Evolutionary conservation across 495 filamentous ascomycete species (phyloP), one percentile per base, ranked within the genome.

Genomic region (Podospora pseudocomata): DNA sequence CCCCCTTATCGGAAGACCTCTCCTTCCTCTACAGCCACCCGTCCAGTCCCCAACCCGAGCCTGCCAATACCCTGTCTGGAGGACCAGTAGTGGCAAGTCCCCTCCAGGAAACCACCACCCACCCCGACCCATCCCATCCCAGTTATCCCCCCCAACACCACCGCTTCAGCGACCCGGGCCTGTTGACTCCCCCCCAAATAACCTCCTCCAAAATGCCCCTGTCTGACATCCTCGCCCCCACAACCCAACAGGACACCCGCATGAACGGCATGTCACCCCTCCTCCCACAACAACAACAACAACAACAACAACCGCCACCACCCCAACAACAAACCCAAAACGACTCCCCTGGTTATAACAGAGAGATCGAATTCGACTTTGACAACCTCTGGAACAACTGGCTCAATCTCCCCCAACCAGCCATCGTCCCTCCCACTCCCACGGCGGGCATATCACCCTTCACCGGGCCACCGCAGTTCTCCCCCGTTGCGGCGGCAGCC

Each of bases 381-480:
- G 84, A 87, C 67, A 77, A 75, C n/a, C 69, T 88, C 57, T 88
- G 85, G 86, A 77, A 80, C 58, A 74, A 72, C 67, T 84, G 79
- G 77, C 77, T 81, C 32, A 71, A 73, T 65, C 69, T 71, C 54
- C 66, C 70, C 3, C 63, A 69, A n/a, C 71, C 39, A 16, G 39
- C 15, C 7, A 11, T 49, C 9, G 39, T 49, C 5, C 39, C 39
- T 6, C 7, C 39, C 39, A 49, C 15, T 0, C 39, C 39, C 2
- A 16, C 15, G 1, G 59, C 65, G 26, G 67, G 54, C 20, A 65
- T 67, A 23, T 53, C 62, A 5, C 63, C 66, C 3, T 18, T 18
- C 23, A 32, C 23, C 23, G 27, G 67, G n/a, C 61, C 70, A 13
- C 64, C 71, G 27, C 75, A 76, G 26, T 76, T 75, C 34, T 72